Evolutionary conservation across 768 basidiomycete genomes (phyloP), one percentile per base, ranked within the genome.

Genomic region (Mrakia frigida): DNA sequence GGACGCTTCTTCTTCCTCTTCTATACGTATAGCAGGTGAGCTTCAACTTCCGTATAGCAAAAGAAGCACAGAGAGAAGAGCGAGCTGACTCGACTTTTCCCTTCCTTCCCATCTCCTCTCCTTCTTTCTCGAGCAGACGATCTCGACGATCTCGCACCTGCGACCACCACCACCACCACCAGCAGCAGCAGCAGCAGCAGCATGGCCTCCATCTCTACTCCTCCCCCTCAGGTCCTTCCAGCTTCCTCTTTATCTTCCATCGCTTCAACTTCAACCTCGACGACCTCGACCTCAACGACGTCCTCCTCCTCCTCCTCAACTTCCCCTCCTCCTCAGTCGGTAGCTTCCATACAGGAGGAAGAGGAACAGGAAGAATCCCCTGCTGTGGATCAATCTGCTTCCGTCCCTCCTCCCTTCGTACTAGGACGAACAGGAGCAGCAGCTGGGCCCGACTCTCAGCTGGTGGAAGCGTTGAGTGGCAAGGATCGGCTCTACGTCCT

Each of bases 401-500:
- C 35, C 23, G 7, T 39, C 56, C 14, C 63, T 7, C 0, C 59
- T 35, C 25, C 41, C 33, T 31, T 61, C 43, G n/a, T 25, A 14
- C 43, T 18, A 0, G 28, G 50, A 46, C 41, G 21, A n/a, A 6
- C 60, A 18, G 73, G 33, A 37, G 25, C 39, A 43, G 31, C 33
- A 39, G 21, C 31, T 5, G 74, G 60, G 39, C 16, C 2, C 14
- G 76, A 77, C 37, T 9, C 43, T 28, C 77, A 78, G 69, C 68
- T 78, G 33, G 77, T 78, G 2, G 77, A 78, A 37, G 77, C 77
- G 6, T 41, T 78, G 21, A 63, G 65, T 14, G 77, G 77, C 23
- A 78, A 78, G 60, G 77, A 78, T 41, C 43, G 77, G 21, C 56
- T 78, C 0, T 78, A 73, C n/a, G 73, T 74, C 6, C 60, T 78